Evolutionary conservation across 2,329 filamentous ascomycete genomes (phyloP).

Genomic region (Arthrobotrys entomopaga): DNA sequence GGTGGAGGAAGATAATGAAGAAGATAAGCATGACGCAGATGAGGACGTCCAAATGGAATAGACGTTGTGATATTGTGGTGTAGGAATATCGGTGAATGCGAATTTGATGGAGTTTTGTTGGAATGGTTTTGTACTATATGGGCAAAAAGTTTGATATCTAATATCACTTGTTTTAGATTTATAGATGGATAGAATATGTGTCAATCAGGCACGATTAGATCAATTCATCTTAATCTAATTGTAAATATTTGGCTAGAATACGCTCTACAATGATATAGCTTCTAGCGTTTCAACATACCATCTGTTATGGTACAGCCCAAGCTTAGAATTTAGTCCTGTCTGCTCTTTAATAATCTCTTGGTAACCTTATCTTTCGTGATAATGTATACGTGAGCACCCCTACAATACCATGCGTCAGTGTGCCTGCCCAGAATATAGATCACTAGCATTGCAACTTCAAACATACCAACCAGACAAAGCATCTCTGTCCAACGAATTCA

Average conservation of each 20-base stretch:
- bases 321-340: slow-evolving; percentile 78
- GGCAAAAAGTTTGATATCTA: slow-evolving; percentile 42
- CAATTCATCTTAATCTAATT: slow-evolving; percentile 23
- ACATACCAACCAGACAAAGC: slow-evolving; percentile 86
- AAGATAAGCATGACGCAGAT: slow-evolving; percentile 14
- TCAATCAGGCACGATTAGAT: slow-evolving; percentile 8
- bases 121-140: slow-evolving; percentile 41
- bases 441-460: no score
- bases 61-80: neutral
- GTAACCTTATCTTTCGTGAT: slow-evolving; percentile 99
- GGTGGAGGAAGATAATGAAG: slow-evolving; percentile 2
- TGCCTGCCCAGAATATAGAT: no score
- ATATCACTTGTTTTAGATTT: slow-evolving; percentile 20
- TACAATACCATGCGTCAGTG: neutral
- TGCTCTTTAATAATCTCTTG: slow-evolving; percentile 96
- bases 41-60: slow-evolving; percentile 41
- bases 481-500: slow-evolving; percentile 96
- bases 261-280: neutral
- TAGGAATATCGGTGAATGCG: neutral
- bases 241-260: slow-evolving; percentile 8
- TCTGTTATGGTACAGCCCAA: neutral
- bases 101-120: slow-evolving; percentile 32
- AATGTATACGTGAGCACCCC: slow-evolving; percentile 95
- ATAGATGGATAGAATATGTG: slow-evolving; percentile 26
- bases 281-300: neutral